Evolutionary conservation across 2,329 filamentous ascomycete genomes (phyloP).

Genomic region (Fusarium sp.): DNA sequence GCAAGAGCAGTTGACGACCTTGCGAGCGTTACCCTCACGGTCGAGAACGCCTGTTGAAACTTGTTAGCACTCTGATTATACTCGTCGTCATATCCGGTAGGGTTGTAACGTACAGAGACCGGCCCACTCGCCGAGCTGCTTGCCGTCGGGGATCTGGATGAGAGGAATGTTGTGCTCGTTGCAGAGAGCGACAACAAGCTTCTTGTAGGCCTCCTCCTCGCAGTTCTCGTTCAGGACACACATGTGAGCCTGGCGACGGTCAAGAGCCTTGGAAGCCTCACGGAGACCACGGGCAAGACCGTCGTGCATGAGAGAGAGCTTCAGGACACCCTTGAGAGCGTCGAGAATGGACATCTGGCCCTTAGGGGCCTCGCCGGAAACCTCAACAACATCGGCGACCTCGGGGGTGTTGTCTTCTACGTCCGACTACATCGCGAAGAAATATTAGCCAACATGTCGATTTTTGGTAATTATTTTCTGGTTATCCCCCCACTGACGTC

Average conservation of each 20-base stretch:
- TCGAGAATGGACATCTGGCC: slow-evolving; percentile 98
- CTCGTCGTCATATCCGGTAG: neutral
- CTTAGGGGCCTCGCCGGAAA: slow-evolving; percentile 90
- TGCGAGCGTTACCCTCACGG: slow-evolving; percentile 98
- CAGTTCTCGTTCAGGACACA: slow-evolving; percentile 99
- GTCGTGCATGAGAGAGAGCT: slow-evolving; percentile 99
- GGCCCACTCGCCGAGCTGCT: slow-evolving; percentile 99
- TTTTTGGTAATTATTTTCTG: slow-evolving; percentile 12
- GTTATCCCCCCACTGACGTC: slow-evolving; percentile 16
- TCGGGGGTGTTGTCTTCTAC: slow-evolving; percentile 99
- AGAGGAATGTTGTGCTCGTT: slow-evolving; percentile 99
- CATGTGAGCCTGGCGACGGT: slow-evolving; percentile 99
- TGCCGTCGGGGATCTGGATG: slow-evolving; percentile 99
- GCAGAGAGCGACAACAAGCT: slow-evolving; percentile 98
- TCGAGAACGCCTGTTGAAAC: slow-evolving; percentile 84
- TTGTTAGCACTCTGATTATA: slow-evolving; percentile 47
- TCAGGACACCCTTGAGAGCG: slow-evolving; percentile 98
- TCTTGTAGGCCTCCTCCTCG: slow-evolving; percentile 99
- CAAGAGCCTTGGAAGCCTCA: slow-evolving; percentile 98
- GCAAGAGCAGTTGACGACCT: slow-evolving; percentile 99
- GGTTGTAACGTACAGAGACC: slow-evolving; percentile 86
- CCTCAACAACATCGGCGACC: slow-evolving; percentile 90
- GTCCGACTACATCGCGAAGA: slow-evolving; percentile 79
- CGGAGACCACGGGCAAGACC: slow-evolving; percentile 98
- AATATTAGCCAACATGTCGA: slow-evolving; percentile 37